phyloP scores from a whole-genome alignment of 2,329 filamentous ascomycete genomes.

The Nigrospora osmanthi region DNA sequence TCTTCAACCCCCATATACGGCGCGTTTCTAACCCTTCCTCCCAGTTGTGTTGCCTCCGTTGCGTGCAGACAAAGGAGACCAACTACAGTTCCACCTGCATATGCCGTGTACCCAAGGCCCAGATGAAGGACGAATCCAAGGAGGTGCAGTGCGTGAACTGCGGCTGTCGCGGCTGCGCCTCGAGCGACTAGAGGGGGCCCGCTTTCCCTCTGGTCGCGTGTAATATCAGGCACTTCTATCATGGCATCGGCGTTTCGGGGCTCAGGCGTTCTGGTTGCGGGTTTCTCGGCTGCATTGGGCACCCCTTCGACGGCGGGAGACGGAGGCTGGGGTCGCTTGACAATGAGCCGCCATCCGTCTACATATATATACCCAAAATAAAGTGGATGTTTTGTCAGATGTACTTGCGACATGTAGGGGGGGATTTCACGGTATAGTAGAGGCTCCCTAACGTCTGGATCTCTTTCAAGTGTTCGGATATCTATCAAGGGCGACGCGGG shows the following conservation, averaged over 20 bases:
- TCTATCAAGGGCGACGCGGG: no score
- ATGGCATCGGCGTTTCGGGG: conserved; percentile 3
- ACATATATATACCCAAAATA: no score
- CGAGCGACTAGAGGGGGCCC: conserved; percentile 59
- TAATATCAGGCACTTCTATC: conserved; percentile 4
- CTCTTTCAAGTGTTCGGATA: no score
- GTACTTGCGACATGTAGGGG: no score
- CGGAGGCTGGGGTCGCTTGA: no score
- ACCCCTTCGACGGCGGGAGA: no score
- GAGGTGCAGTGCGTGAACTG: conserved; percentile 92
- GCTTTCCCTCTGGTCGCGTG: background rate
- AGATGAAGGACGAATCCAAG: conserved; percentile 76
- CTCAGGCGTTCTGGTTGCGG: conserved; percentile 4
- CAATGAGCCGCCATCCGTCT: no score
- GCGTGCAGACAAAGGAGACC: conserved; percentile 99
- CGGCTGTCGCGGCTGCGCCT: conserved; percentile 85
- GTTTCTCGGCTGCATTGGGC: no score
- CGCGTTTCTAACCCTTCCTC: conserved; percentile 13
- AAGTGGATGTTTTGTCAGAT: no score
- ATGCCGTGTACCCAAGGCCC: conserved; percentile 83
- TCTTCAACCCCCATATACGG: background rate
- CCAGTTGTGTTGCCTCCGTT: conserved; percentile 86
- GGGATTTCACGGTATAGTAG: no score
- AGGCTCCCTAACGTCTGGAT: no score
- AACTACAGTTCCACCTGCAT: conserved; percentile 98